These are phyloP conservation scores for Golovinomyces cichoracearum DNA, from an alignment of 2,329 filamentous ascomycete genomes.

Conservation along the genomic window DNA sequence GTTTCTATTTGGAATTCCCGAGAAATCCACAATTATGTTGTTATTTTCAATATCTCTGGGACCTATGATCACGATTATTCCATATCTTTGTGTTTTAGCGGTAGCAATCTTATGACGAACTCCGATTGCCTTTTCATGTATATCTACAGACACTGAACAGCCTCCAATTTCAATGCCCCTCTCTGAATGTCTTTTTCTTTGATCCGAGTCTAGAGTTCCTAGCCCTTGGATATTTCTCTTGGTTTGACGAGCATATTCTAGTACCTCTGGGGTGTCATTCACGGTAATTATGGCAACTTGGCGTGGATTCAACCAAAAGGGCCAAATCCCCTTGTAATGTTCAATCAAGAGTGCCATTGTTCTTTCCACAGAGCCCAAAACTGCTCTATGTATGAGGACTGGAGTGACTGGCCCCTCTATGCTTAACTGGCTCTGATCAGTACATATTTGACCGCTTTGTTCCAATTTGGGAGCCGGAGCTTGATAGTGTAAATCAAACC, in stretches of 20 bases:
- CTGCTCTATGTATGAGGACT: slow-evolving; percentile 63
- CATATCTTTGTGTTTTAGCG: slow-evolving; percentile 47
- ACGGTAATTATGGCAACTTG: slow-evolving; percentile 52
- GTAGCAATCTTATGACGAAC: slow-evolving; percentile 44
- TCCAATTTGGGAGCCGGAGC: slow-evolving; percentile 40
- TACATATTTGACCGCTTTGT: slow-evolving; percentile 23
- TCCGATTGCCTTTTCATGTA: slow-evolving; percentile 36
- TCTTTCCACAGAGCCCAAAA: slow-evolving; percentile 61
- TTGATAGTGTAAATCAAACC: slow-evolving; percentile 52
- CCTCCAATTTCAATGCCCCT: background rate
- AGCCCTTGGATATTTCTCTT: slow-evolving; percentile 3
- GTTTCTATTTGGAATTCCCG: slow-evolving; percentile 6
- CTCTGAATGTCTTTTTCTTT: background rate
- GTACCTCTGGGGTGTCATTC: slow-evolving; percentile 25
- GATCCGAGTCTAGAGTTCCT: background rate
- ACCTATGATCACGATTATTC: slow-evolving; percentile 48
- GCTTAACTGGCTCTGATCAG: slow-evolving; percentile 22
- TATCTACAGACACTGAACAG: slow-evolving; percentile 32
- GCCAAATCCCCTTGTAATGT: slow-evolving; percentile 54
- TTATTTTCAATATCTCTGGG: slow-evolving; percentile 32
- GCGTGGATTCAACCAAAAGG: slow-evolving; percentile 67
- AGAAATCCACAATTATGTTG: slow-evolving; percentile 26
- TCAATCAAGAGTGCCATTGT: slow-evolving; percentile 70
- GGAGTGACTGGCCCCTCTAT: slow-evolving; percentile 37
- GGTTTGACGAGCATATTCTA: slow-evolving; percentile 10